Base-by-base conservation (phyloP, 441 rosid species). In the Daphne laureola region DNA sequence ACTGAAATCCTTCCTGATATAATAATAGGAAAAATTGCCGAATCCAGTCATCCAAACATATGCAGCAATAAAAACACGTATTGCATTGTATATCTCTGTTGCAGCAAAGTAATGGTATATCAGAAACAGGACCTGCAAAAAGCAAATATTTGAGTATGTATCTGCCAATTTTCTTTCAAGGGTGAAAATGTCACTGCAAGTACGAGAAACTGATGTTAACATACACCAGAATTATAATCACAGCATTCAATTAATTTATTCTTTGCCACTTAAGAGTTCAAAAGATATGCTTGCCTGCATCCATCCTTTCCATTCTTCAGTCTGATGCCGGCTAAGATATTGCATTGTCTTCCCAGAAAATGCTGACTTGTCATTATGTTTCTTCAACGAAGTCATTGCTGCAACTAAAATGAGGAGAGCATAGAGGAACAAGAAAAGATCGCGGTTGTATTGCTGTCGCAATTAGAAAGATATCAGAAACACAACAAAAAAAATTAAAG, bases 271-370 rank as follows among this genome's bases (percentile, higher is more conserved):
- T 15, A 46, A 8, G 17, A 47, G 17, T 35, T 50, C 41, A 17
- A 44, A 31, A 59, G 50, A 56, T 63, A 60, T n/a, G 66, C 80
- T 75, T 67, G 78, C 99, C 98, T 94, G 99, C 99, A 94, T 94
- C 98, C 98, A 94, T 64, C 99, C 99, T 64, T 87, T 94, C 99
- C 99, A 94, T 66, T 94, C 98, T 73, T 94, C 99, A 65, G 99
- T 94, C 69, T 94, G 96, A 76, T 94, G 96, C 60, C 96, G 79
- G 65, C 82, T 87, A 58, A 94, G 95, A 72, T 84, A 94, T 15
- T 75, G 80, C 46, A 81, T 81, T 25, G 94, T 46, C 58, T 87
- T 90, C 60, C 98, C 95, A 42, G 92, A 75, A 54, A 86, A 71
- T 25, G 94, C 72, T 16, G 98, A 90, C 69, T 79, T 86, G 58